These are phyloP conservation scores for Vigna trinervia DNA, from an alignment of 306 rosid genomes.

Conservation along the genomic window DNA sequence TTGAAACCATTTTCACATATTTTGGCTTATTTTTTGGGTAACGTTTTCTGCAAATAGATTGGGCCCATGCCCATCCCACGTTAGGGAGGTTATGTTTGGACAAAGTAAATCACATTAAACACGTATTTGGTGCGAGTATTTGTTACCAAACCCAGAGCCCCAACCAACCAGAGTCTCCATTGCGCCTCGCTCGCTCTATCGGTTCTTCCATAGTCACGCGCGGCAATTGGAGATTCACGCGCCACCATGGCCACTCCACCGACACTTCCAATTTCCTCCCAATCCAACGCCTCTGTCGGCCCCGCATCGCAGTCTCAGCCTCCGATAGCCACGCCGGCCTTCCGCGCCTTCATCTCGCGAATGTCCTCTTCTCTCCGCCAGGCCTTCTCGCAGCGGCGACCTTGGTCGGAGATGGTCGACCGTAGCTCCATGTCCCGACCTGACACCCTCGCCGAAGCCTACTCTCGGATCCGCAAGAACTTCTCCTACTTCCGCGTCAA, in stretches of 20 bases:
- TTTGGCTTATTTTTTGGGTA: neutral
- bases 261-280: conserved; percentile 79
- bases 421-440: conserved; percentile 74
- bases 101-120: neutral
- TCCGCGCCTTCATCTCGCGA: conserved; percentile 86
- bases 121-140: neutral
- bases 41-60: neutral
- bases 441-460: conserved; percentile 79
- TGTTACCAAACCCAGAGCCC: conserved; percentile 18
- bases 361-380: conserved; percentile 65
- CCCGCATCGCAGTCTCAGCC: conserved; percentile 59
- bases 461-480: conserved; percentile 93
- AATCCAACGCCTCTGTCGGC: conserved; percentile 31
- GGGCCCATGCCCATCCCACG: neutral
- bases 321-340: conserved; percentile 80
- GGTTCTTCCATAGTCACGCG: conserved; percentile 19
- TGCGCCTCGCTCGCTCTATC: conserved; percentile 20
- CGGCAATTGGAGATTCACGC: conserved; percentile 55
- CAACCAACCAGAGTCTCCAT: conserved; percentile 33
- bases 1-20: neutral
- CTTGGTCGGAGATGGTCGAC: conserved; percentile 85
- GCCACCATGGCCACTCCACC: conserved; percentile 77
- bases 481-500: conserved; percentile 86
- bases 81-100: neutral
- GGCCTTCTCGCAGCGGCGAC: conserved; percentile 88